Conservation (phyloP, 2,329 filamentous ascomycete species). For the Pseudogymnoascus pannorum region DNA sequence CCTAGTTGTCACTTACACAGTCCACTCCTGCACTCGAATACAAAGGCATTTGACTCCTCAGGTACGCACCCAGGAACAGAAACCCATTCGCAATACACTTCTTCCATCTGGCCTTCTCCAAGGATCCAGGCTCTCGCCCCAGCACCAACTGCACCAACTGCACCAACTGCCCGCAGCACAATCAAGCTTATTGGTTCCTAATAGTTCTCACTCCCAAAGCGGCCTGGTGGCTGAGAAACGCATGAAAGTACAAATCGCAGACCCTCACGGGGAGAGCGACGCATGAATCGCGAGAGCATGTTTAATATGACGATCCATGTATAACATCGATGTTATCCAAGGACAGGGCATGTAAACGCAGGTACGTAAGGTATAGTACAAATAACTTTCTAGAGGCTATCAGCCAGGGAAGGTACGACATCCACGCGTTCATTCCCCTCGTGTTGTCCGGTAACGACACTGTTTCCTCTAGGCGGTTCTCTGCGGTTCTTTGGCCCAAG, state of each 20-base stretch:
- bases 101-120: not conserved
- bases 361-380: constrained; percentile 3
- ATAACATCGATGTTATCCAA: constrained; percentile 2
- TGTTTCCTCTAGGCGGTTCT: not conserved
- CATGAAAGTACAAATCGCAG: constrained; percentile 2
- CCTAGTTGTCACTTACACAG: not conserved
- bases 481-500: not conserved
- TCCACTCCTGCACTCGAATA: not conserved
- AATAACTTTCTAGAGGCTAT: not conserved
- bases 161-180: not conserved
- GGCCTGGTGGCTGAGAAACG: not conserved
- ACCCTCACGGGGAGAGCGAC: not conserved
- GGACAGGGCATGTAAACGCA: constrained; percentile 3
- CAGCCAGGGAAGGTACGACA: not conserved
- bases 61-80: not conserved
- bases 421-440: not conserved
- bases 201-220: not conserved
- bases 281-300: constrained; percentile 4
- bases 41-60: not conserved
- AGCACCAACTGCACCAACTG: not conserved
- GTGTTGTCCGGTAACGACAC: not conserved
- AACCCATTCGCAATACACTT: not conserved
- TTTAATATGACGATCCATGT: constrained; percentile 7
- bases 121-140: not conserved
- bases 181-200: not conserved